Base-by-base conservation (phyloP, 345 rosid species). In the Lepidium aucheri region DNA sequence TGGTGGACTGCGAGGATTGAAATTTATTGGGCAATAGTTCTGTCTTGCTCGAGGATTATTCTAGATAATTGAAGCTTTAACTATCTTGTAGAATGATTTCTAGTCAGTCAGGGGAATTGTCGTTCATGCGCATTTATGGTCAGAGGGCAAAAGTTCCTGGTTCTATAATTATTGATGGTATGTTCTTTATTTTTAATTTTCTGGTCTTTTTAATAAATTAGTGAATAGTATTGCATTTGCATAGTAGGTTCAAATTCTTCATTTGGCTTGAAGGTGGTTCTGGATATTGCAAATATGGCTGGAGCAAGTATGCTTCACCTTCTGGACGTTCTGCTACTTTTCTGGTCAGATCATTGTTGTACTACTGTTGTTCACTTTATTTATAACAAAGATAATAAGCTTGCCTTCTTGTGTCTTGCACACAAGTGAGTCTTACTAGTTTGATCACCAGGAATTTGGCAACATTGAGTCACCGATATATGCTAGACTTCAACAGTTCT, bases 271-370 rank as follows among this genome's bases (percentile, higher is more conserved):
- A 65, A 93, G 98, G 97, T 77, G 96, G 98, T 57, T 87, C 97
- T 30, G 98, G 98, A 42, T 90, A 90, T 69, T 87, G 96, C 75
- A 93, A 93, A 72, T 90, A 43, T 79, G 98, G 97, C 6, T 81
- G 98, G 98, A 93, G 91, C 82, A 86, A 86, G 67, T 80, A 64
- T 78, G 80, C 65, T 69, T 3, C 73, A 65, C 98, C 96, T 34
- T 85, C 94, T 70, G 98, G 90, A 18, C 81, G 78, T 13, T 79
- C 85, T 12, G 88, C 96, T 12, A 90, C 98, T 30, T 93, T 90
- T 74, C 63, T 86, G 89, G 98, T 90, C 40, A 46, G 54, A 46
- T 39, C 41, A 33, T 65, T 32, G 15, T 56, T 53, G 33, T 15
- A 44, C 16, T 73, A 5, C n/a, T 30, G 26, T n/a, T 8, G 24